Percentiles rank a stretch among this genome's conserved stretches.
Evolutionary conservation across 2,329 filamentous ascomycete genomes (phyloP).

Genomic region (Trichocomaceae sp.): DNA sequence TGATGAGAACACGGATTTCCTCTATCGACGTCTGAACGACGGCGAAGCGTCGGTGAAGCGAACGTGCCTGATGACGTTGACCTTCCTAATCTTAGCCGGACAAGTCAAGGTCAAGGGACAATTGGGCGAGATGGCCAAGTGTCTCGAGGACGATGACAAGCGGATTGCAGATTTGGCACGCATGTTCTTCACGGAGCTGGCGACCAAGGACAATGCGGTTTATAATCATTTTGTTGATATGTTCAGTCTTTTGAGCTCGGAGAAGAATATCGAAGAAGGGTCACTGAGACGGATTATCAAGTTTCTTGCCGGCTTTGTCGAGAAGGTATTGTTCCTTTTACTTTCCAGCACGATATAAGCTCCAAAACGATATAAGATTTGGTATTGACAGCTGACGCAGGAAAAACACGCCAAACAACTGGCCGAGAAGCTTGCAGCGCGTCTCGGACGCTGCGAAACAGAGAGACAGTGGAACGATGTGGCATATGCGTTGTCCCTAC

Average conservation of each 20-base stretch:
- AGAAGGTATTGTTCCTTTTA: constrained; percentile 64
- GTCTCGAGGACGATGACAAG: constrained; percentile 91
- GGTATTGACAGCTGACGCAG: constrained; percentile 47
- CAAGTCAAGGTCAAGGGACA: constrained; percentile 99
- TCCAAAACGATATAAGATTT: too few species aligned
- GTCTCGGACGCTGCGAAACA: constrained; percentile 76
- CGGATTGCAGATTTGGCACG: constrained; percentile 85
- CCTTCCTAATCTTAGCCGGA: constrained; percentile 91
- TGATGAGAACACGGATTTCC: constrained; percentile 97
- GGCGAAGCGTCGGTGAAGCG: constrained; percentile 84
- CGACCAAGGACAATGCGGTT: constrained; percentile 96
- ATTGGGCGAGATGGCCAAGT: constrained; percentile 98
- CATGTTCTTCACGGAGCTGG: constrained; percentile 98
- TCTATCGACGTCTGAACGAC: constrained; percentile 90
- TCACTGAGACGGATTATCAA: constrained; percentile 79
- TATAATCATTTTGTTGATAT: constrained; percentile 99
- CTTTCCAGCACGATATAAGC: too few species aligned
- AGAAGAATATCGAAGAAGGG: constrained; percentile 73
- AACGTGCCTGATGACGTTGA: constrained; percentile 96
- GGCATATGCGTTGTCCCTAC: constrained; percentile 77
- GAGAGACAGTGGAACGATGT: constrained; percentile 98
- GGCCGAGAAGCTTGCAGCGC: constrained; percentile 82
- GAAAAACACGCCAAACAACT: constrained; percentile 97
- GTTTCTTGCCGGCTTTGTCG: constrained; percentile 91
- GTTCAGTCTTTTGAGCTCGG: constrained; percentile 86